phyloP scores from a whole-genome alignment of 352 stramenopile species.

The Phytophthora crassamura region DNA sequence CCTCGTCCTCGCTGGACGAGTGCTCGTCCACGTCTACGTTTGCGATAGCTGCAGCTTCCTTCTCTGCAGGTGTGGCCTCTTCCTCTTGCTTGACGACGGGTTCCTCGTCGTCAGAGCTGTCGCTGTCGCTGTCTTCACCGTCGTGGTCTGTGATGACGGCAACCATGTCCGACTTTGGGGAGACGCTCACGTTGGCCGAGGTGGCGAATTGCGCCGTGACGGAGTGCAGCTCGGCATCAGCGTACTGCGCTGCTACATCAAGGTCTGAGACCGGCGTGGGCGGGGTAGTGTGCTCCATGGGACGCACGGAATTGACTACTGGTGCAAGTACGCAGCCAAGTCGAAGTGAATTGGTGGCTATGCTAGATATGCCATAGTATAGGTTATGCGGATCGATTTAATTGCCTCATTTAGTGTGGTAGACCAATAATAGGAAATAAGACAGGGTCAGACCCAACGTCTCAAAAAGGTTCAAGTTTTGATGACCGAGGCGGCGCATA shows the following conservation, averaged over 20 bases:
- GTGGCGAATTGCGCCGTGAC: conserved; percentile 53
- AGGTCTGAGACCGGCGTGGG: conserved; percentile 48
- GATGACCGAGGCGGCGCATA: neutral
- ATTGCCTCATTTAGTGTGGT: no score
- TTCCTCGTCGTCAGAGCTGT: conserved; percentile 36
- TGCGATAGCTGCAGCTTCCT: conserved; percentile 1
- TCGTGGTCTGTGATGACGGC: conserved; percentile 5
- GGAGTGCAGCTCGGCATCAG: conserved; percentile 55
- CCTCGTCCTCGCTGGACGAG: conserved; percentile 70
- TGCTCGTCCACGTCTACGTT: conserved; percentile 47
- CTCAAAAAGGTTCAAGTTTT: no score
- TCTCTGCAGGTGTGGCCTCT: conserved; percentile 17
- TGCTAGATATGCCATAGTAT: no score
- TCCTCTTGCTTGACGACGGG: conserved; percentile 16
- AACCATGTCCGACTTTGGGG: conserved; percentile 4
- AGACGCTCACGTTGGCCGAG: conserved; percentile 24
- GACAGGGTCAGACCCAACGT: no score
- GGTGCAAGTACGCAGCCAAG: no score
- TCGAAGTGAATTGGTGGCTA: no score
- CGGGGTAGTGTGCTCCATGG: neutral
- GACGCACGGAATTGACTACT: no score
- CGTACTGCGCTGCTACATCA: conserved; percentile 60
- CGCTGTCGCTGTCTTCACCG: conserved; percentile 34
- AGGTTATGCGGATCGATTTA: no score
- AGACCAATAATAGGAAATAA: no score